Percentiles rank a stretch among this genome's conserved stretches.
These are phyloP conservation scores for Zoysia pacifica DNA, from an alignment of 176 grass and related monocot genomes.

Conservation along the genomic window DNA sequence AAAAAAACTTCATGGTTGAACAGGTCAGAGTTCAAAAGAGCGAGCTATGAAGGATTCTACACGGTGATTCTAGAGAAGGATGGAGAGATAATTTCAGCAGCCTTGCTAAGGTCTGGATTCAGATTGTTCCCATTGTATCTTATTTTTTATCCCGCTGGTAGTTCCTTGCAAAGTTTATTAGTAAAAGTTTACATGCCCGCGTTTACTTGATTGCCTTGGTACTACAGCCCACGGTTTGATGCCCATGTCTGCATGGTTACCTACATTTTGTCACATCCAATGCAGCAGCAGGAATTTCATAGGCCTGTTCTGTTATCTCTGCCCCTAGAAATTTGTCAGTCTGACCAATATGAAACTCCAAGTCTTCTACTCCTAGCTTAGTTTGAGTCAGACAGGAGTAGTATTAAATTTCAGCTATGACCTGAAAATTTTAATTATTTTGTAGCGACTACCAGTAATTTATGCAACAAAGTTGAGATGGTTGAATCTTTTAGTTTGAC, in stretches of 20 bases:
- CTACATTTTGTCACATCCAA: no score
- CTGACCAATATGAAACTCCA: neutral
- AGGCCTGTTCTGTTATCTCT: no score
- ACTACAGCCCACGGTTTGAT: no score
- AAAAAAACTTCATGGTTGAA: neutral
- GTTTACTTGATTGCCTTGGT: no score
- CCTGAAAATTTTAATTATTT: neutral
- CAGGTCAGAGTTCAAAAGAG: constrained; percentile 68
- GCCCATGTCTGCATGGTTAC: no score
- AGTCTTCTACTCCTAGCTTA: neutral
- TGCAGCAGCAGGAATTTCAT: no score
- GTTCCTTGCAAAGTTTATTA: no score
- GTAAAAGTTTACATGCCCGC: no score
- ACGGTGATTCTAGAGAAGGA: constrained; percentile 74
- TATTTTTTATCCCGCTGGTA: no score
- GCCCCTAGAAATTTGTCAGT: no score
- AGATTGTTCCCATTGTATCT: neutral
- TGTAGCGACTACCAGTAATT: neutral
- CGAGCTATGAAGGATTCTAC: constrained; percentile 77
- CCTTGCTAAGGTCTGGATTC: constrained; percentile 54
- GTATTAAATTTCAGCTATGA: neutral
- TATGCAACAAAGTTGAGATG: neutral
- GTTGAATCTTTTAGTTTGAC: neutral
- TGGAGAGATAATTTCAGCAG: constrained; percentile 63
- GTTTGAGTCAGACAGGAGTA: neutral